Percentiles rank a stretch among this genome's conserved stretches.
Evolutionary conservation across 768 basidiomycete genomes (phyloP).

Genomic region (Lactarius quietus): DNA sequence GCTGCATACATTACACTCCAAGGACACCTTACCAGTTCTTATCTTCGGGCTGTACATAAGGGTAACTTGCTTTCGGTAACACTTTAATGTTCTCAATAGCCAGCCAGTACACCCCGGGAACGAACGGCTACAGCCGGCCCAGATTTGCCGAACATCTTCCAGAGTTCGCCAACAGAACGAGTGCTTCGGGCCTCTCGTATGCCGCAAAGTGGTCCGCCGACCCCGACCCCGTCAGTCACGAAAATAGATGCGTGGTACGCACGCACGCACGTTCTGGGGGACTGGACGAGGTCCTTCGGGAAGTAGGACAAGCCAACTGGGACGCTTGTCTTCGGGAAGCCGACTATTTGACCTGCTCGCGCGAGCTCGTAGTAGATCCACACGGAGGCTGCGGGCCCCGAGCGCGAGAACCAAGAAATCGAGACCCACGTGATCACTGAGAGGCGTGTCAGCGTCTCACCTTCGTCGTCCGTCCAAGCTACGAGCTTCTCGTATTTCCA

Average conservation of each 20-base stretch:
- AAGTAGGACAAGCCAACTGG: constrained; percentile 53
- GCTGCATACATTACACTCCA: no score
- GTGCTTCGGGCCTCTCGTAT: not conserved
- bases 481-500: no score
- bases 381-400: constrained; percentile 55
- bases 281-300: constrained; percentile 42
- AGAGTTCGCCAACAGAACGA: not conserved
- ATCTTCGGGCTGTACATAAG: no score
- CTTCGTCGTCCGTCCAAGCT: constrained; percentile 42
- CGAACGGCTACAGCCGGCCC: not conserved
- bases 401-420: constrained; percentile 36
- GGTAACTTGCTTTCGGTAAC: no score
- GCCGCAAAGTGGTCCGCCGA: constrained; percentile 3
- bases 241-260: no score
- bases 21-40: no score
- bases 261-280: constrained; percentile 38
- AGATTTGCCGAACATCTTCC: constrained; percentile 8
- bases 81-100: no score
- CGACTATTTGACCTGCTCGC: not conserved
- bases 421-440: not conserved
- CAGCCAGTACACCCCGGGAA: not conserved
- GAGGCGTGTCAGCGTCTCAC: constrained; percentile 34
- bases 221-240: no score
- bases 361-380: constrained; percentile 58
- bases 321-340: constrained; percentile 27